Evolutionary conservation across 176 grass and related monocot genomes (phyloP).

Genomic region (Cenchrus fungigraminus): DNA sequence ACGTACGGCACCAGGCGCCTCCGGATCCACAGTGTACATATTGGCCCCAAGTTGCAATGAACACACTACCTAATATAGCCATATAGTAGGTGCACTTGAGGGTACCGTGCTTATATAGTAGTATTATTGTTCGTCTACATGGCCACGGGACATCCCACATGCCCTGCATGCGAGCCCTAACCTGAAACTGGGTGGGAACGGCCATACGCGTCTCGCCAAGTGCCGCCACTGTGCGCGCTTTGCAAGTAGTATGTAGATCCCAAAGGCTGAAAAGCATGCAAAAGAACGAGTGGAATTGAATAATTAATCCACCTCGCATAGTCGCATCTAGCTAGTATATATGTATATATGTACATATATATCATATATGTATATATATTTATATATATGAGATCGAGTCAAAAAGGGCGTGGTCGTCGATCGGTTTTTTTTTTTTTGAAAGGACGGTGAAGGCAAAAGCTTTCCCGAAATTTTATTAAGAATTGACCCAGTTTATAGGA

Average conservation of each 20-base stretch:
- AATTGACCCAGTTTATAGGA: too few species aligned
- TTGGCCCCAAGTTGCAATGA: background rate
- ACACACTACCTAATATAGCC: constrained; percentile 1
- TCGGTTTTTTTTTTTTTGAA: too few species aligned
- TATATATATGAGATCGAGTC: background rate
- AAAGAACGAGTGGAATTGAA: background rate
- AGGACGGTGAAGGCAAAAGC: too few species aligned
- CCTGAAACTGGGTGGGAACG: background rate
- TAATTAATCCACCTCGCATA: background rate
- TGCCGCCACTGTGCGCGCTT: background rate
- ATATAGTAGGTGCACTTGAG: background rate
- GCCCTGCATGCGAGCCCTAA: constrained; percentile 3
- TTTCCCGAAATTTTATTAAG: too few species aligned
- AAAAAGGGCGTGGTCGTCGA: background rate
- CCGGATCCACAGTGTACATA: background rate
- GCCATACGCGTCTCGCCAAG: background rate
- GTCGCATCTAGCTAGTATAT: background rate
- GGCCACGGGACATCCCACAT: constrained; percentile 28
- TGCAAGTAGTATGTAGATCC: background rate
- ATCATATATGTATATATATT: background rate
- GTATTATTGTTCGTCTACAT: background rate
- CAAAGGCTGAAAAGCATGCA: background rate
- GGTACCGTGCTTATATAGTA: background rate
- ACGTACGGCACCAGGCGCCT: constrained; percentile 29
- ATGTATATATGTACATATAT: background rate